These are phyloP conservation scores for Ophiostoma angusticollis DNA, from an alignment of 2,329 filamentous ascomycete genomes.

Conservation along the genomic window DNA sequence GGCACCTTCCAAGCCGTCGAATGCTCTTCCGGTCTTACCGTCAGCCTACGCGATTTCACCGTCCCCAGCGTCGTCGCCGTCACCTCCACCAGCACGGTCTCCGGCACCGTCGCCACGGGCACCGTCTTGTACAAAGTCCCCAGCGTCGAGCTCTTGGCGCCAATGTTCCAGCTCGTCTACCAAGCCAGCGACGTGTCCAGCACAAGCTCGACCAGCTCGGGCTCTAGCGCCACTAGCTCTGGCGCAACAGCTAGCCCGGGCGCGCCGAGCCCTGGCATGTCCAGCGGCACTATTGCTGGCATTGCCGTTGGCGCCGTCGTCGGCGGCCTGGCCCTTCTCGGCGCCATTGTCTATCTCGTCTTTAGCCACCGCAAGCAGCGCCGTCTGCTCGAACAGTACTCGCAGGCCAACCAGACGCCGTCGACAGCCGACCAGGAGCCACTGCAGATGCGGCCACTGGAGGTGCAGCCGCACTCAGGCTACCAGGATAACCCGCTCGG, in stretches of 20 bases:
- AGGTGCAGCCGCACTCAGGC: not conserved
- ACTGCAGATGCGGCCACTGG: too few relatives aligned
- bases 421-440: not conserved
- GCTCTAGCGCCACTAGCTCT: not conserved
- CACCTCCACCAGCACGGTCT: constrained; percentile 8
- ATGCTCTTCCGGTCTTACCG: constrained; percentile 14
- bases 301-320: constrained; percentile 5
- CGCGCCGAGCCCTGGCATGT: too few relatives aligned
- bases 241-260: not conserved
- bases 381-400: not conserved
- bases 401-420: too few relatives aligned
- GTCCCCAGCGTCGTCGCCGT: constrained; percentile 10
- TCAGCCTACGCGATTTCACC: constrained; percentile 8
- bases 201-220: too few relatives aligned
- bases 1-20: constrained; percentile 15
- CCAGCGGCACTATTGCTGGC: constrained; percentile 2
- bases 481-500: too few relatives aligned
- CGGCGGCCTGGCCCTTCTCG: not conserved
- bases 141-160: constrained; percentile 14
- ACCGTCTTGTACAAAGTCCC: too few relatives aligned
- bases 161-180: constrained; percentile 21
- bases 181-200: constrained; percentile 5
- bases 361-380: not conserved
- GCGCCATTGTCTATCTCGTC: not conserved
- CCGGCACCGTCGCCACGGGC: not conserved